Evolutionary conservation across 768 basidiomycete genomes (phyloP).

Genomic region (Suillus plorans): DNA sequence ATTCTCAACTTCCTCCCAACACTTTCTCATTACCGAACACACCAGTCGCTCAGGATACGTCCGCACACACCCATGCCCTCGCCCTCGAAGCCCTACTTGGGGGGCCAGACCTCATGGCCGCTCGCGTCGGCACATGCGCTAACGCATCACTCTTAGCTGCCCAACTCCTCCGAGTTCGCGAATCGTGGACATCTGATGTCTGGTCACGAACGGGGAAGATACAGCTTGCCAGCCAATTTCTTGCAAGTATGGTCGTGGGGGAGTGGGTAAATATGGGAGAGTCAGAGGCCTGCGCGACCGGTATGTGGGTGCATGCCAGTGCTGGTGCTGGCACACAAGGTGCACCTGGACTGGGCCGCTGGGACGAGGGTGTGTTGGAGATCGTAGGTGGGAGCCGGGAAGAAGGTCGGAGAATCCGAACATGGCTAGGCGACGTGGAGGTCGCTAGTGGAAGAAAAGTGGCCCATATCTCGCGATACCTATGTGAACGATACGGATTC

Average conservation of each 20-base stretch:
- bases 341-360: conserved; percentile 47
- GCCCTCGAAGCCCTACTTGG: conserved; percentile 75
- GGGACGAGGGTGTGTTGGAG: conserved; percentile 80
- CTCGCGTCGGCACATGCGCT: conserved; percentile 72
- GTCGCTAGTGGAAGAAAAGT: conserved; percentile 59
- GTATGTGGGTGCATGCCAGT: conserved; percentile 64
- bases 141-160: conserved; percentile 71
- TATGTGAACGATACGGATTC: conserved; percentile 80
- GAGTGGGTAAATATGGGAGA: conserved; percentile 73
- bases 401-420: conserved; percentile 68
- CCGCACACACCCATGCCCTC: conserved; percentile 75
- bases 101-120: conserved; percentile 74
- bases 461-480: conserved; percentile 69
- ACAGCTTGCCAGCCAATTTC: conserved; percentile 74
- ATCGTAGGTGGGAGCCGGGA: conserved; percentile 76
- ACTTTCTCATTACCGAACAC: conserved; percentile 73
- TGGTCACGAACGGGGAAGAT: conserved; percentile 78
- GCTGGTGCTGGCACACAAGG: conserved; percentile 20
- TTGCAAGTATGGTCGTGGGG: conserved; percentile 70
- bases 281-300: conserved; percentile 75
- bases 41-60: conserved; percentile 76
- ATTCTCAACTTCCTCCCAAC: conserved; percentile 65
- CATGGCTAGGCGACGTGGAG: conserved; percentile 85
- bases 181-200: conserved; percentile 73
- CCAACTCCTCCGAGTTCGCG: conserved; percentile 76